These are phyloP conservation scores for Iris pallida DNA, from an alignment of 116 monocot species.

Conservation along the genomic window DNA sequence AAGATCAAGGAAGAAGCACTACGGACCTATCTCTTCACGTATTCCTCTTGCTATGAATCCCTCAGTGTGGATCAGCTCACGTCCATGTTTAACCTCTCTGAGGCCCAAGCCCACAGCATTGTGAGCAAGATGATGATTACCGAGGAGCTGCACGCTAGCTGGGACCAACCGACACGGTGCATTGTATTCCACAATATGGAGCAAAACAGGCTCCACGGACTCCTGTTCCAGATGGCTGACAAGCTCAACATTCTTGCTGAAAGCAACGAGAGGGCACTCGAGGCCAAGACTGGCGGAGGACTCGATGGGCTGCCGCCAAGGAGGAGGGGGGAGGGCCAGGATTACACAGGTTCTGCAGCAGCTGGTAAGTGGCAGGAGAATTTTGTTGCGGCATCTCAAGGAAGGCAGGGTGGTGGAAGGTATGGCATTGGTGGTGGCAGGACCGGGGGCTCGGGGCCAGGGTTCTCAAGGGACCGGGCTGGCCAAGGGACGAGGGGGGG, in stretches of 20 bases:
- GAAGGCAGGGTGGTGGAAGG: conserved; percentile 34
- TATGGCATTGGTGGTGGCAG: conserved; percentile 32
- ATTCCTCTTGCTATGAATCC: conserved; percentile 70
- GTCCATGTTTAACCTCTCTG: conserved; percentile 63
- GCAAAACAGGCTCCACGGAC: conserved; percentile 66
- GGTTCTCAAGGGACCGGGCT: conserved; percentile 25
- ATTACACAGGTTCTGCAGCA: conserved; percentile 18
- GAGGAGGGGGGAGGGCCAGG: conserved; percentile 62
- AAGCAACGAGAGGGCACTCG: conserved; percentile 83
- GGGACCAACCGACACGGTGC: conserved; percentile 83
- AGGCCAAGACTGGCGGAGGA: conserved; percentile 70
- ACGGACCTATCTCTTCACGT: conserved; percentile 68
- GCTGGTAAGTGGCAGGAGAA: conserved; percentile 78
- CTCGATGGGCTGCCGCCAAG: conserved; percentile 77
- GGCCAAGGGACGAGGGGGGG: conserved; percentile 22
- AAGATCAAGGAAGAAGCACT: conserved; percentile 89
- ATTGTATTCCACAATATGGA: conserved; percentile 78
- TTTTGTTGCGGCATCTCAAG: conserved; percentile 29
- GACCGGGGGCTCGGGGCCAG: conserved; percentile 19
- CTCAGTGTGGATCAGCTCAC: conserved; percentile 64
- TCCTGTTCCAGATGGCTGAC: conserved; percentile 80
- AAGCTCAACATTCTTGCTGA: conserved; percentile 79
- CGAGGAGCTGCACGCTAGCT: conserved; percentile 86
- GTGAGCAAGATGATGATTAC: conserved; percentile 90
- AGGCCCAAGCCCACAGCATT: conserved; percentile 59